Evolutionary conservation across 345 rosid species (phyloP).

Genomic region (Eucalyptus decipiens): DNA sequence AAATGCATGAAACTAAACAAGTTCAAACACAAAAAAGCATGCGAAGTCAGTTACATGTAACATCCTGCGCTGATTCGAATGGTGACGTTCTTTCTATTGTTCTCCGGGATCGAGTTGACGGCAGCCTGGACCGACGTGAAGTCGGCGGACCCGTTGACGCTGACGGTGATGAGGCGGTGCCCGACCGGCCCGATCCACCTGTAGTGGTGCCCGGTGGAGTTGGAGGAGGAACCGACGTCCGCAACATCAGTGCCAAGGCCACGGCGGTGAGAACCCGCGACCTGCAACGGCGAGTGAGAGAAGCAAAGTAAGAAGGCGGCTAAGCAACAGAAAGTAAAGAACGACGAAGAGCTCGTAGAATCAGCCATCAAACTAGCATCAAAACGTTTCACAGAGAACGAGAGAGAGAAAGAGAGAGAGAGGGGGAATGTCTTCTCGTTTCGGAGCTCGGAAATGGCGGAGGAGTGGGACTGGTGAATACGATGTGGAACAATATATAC

Average conservation of each 20-base stretch:
- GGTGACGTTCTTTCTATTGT: slow-evolving; percentile 45
- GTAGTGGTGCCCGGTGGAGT: slow-evolving; percentile 29
- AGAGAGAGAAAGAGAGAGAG: not conserved
- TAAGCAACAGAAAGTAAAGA: slow-evolving; percentile 1
- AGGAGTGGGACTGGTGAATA: not conserved
- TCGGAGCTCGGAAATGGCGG: not conserved
- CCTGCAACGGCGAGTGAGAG: slow-evolving; percentile 10
- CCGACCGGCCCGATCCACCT: slow-evolving; percentile 80
- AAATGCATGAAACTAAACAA: not conserved
- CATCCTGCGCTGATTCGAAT: slow-evolving; percentile 62
- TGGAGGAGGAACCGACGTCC: not conserved
- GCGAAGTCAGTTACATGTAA: slow-evolving; percentile 36
- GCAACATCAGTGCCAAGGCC: not conserved
- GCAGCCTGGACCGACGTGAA: slow-evolving; percentile 83
- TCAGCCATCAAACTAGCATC: slow-evolving; percentile 19
- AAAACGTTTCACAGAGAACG: not conserved
- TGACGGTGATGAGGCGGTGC: slow-evolving; percentile 58
- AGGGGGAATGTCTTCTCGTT: not conserved
- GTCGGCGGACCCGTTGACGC: slow-evolving; percentile 40
- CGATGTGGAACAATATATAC: not conserved
- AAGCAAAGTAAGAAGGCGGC: slow-evolving; percentile 1
- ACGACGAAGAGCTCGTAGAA: not conserved
- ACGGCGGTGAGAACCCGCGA: not conserved
- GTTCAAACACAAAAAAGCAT: no score
- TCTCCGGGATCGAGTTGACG: slow-evolving; percentile 53